Percentiles rank a stretch among this genome's conserved stretches.
These are phyloP conservation scores for Cryomyces minteri DNA, from an alignment of 495 filamentous ascomycete species.

Conservation along the genomic window DNA sequence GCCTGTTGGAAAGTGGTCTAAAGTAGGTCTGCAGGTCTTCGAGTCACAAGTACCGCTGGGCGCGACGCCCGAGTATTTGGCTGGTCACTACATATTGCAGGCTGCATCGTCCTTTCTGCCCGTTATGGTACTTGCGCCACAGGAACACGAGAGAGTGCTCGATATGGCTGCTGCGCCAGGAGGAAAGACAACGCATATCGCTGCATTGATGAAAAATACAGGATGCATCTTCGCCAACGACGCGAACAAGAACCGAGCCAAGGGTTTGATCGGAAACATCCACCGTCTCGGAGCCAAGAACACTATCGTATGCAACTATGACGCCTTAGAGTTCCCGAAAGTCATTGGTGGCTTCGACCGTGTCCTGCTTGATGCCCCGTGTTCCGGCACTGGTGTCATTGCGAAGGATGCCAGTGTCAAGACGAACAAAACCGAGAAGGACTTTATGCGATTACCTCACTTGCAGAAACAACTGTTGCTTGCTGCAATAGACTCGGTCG, in stretches of 20 bases:
- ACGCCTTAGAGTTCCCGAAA: constrained; percentile 79
- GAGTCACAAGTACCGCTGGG: constrained; percentile 88
- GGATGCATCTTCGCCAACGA: constrained; percentile 94
- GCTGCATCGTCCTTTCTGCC: constrained; percentile 93
- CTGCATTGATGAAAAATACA: constrained; percentile 96
- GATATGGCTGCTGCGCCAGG: constrained; percentile 97
- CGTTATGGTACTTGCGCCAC: constrained; percentile 90
- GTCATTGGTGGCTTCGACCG: constrained; percentile 90
- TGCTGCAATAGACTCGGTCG: constrained; percentile 84
- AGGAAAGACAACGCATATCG: constrained; percentile 93
- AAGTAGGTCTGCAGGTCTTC: constrained; percentile 91
- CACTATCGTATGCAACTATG: constrained; percentile 84
- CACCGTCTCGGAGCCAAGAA: constrained; percentile 89
- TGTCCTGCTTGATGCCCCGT: constrained; percentile 64
- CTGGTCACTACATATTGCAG: constrained; percentile 94
- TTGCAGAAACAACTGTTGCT: constrained; percentile 86
- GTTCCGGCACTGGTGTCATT: constrained; percentile 77
- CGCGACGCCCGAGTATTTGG: constrained; percentile 92
- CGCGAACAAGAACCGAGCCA: constrained; percentile 77
- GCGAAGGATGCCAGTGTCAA: constrained; percentile 89
- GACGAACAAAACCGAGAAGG: constrained; percentile 88
- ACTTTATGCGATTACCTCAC: constrained; percentile 83
- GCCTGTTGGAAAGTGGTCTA: constrained; percentile 96
- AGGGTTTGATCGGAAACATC: constrained; percentile 95
- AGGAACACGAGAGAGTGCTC: constrained; percentile 77